Base-by-base conservation (phyloP, 78 protist species). In the Monocercomonoides exilis region DNA sequence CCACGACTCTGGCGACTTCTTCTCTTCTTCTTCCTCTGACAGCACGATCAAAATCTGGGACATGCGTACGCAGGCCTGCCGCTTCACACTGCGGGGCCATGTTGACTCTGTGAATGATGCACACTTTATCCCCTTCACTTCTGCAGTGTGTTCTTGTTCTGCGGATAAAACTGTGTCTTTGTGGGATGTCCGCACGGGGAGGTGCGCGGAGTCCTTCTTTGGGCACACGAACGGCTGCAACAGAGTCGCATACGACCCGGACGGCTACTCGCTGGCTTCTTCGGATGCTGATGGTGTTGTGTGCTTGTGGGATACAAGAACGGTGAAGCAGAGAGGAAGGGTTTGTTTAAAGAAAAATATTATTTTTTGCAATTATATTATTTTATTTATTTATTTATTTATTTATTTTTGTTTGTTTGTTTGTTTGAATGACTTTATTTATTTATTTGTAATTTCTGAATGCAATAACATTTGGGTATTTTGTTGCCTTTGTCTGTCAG, bases 131-230 rank as follows among this genome's bases (percentile, higher is more conserved):
- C 96, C 97, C 44, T 90, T 32, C 82, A 54, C 96, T 3, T 91
- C 92, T 89, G 64, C n/a, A 84, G 0, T 92, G 29, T 34, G 85
- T 84, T 92, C 97, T 2, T 92, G 89, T 85, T 87, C 93, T 0
- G 95, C 93, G 32, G 97, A 95, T 93, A 92, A 95, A 90, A 93
- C 95, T 0, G 92, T 93, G 46, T 92, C 94, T 44, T 45, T 95
- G n/a, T 95, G 97, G 97, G 97, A 95, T 82, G 77, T 84, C 2
- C 89, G 96, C 36, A 46, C 91, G 0, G 88, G 84, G 42, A 82
- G 44, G 45, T 90, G 92, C 45, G 43, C 81, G 0, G 95, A 95
- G 63, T 92, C 96, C 3, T 93, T 95, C 89, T 90, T 89, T 87
- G 97, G 97, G 29, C 96, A 94, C 87, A 35, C 3, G 43, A 93